These are phyloP conservation scores for Filobasidium uniguttulatum DNA, from an alignment of 1,284 basidiomycete species.

Conservation along the genomic window DNA sequence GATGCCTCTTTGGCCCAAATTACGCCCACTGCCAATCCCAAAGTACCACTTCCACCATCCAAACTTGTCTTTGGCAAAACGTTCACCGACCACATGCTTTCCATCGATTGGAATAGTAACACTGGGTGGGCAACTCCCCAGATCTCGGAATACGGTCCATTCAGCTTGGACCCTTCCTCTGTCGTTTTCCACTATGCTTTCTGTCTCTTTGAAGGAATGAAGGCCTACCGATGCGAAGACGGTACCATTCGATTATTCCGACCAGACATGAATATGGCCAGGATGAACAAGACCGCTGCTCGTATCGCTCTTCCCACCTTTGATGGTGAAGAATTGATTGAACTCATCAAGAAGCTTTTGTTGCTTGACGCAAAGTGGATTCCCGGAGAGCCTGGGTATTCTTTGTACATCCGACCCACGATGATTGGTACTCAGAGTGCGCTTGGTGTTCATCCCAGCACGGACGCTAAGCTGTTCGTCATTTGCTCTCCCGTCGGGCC, in stretches of 20 bases:
- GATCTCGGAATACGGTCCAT: conserved; percentile 61
- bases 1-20: conserved; percentile 44
- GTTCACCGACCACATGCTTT: conserved; percentile 84
- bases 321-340: conserved; percentile 60
- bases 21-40: conserved; percentile 39
- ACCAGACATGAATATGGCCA: conserved; percentile 92
- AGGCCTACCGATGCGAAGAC: conserved; percentile 72
- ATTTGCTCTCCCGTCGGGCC: conserved; percentile 89
- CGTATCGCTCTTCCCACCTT: conserved; percentile 48
- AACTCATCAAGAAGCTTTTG: conserved; percentile 81
- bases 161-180: conserved; percentile 64
- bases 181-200: conserved; percentile 88
- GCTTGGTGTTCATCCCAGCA: conserved; percentile 76
- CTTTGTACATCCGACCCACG: conserved; percentile 65
- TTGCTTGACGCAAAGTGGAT: conserved; percentile 84
- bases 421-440: conserved; percentile 78
- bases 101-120: conserved; percentile 58
- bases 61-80: conserved; percentile 43
- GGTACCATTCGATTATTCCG: conserved; percentile 80
- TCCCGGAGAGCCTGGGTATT: conserved; percentile 75
- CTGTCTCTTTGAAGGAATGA: conserved; percentile 79
- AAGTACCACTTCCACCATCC: conserved; percentile 32
- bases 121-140: conserved; percentile 70
- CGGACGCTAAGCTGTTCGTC: conserved; percentile 82
- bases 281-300: conserved; percentile 42